Base-by-base conservation (phyloP, 371 early-diverging fungal genomes). In the Apophysomyces trapeziformis region DNA sequence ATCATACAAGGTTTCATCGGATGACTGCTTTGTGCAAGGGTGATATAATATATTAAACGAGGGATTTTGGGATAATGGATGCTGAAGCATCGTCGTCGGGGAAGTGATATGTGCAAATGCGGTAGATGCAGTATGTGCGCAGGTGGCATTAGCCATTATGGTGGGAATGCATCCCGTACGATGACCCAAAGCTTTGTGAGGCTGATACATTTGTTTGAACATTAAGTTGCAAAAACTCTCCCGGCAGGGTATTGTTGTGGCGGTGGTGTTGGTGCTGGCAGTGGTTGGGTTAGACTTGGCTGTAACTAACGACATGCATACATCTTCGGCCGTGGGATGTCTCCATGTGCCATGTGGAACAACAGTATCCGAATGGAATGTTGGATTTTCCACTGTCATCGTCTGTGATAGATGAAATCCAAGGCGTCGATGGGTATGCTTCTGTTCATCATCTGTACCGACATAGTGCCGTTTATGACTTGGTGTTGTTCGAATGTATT, bases 281-380 rank as follows among this genome's bases (percentile, higher is more conserved):
- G 38, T 14, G 8, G 41, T 60, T 0, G 60, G 16, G 21, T 32
- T 60, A 18, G 18, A 4, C 14, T 59, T 47, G 26, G 44, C 14
- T 43, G 13, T 60, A 21, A 21, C 54, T 11, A 50, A 21, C n/a
- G 8, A 18, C 8, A 26, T 50, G 54, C 54, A 18, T 21, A 50
- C 21, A 11, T 50, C 54, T 21, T 50, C 54, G 8, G 35, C 21
- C 5, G 54, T 7, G 11, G 8, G 58, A 21, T 9, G 39, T 59
- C 38, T 38, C 69, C 69, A 69, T 13, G 64, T 65, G 4, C 65
- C 69, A 32, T 69, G 65, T 39, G 64, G 69, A 8, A 41, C 43
- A 11, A 65, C 62, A 9, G 21, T 57, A 47, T 69, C 65, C 37
- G 64, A 41, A 58, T 60, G 64, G 16, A 61, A 64, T 4, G 16